These are phyloP conservation scores for Juglanconis sp. DNA, from an alignment of 2,329 filamentous ascomycete genomes.

Conservation along the genomic window DNA sequence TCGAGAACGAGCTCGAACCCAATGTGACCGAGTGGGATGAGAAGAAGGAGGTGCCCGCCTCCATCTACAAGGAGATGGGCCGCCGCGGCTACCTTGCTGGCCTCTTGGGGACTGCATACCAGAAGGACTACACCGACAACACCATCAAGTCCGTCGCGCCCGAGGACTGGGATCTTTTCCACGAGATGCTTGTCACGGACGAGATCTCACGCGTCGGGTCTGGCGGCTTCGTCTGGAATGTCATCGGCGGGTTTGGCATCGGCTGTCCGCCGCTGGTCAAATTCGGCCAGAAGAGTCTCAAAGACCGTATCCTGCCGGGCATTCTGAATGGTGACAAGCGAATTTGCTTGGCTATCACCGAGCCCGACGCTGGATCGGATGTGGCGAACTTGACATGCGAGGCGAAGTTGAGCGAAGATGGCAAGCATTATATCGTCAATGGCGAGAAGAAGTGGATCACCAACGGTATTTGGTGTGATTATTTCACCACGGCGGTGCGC, in stretches of 20 bases:
- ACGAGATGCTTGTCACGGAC: conserved; percentile 93
- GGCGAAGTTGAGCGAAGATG: conserved; percentile 89
- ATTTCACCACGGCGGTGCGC: conserved; percentile 94
- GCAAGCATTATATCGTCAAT: conserved; percentile 99
- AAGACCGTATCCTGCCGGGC: conserved; percentile 83
- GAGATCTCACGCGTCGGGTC: conserved; percentile 86
- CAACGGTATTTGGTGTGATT: conserved; percentile 94
- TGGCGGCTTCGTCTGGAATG: conserved; percentile 94
- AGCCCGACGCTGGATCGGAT: conserved; percentile 91
- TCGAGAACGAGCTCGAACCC: conserved; percentile 85
- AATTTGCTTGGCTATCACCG: conserved; percentile 95
- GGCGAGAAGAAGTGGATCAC: conserved; percentile 99
- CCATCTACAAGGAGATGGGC: conserved; percentile 94
- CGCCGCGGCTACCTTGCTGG: conserved; percentile 91
- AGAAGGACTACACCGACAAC: conserved; percentile 68
- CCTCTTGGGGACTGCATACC: conserved; percentile 80
- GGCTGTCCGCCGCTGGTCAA: conserved; percentile 89
- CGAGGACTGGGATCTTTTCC: conserved; percentile 97
- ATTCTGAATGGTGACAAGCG: conserved; percentile 92
- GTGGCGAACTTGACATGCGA: conserved; percentile 95
- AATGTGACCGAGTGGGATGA: conserved; percentile 96
- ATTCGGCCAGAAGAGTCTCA: conserved; percentile 80
- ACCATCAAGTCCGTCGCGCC: conserved; percentile 73
- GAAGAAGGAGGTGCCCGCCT: conserved; percentile 80
- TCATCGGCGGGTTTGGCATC: conserved; percentile 95